Base-by-base conservation (phyloP, 2,329 filamentous ascomycete species). In the Pseudonectria foliicola region DNA sequence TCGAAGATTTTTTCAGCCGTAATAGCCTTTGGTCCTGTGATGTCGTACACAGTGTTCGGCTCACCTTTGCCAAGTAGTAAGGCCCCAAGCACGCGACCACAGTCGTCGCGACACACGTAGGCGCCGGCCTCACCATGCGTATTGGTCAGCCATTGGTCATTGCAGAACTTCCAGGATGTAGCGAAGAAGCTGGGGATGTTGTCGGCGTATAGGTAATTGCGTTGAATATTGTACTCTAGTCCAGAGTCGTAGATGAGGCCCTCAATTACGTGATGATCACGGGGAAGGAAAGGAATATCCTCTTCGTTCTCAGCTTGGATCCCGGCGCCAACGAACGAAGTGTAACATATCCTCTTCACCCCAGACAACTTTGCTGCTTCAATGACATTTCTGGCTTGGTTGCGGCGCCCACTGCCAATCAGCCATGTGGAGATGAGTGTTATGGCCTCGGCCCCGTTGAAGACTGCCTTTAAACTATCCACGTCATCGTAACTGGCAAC, bases 341-440 rank as follows among this genome's bases (percentile, higher is more conserved):
- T 51, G 12, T 51, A 51, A 29, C 48, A 51, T 7, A 51, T 33
- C 7, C 48, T 36, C 27, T 44, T 49, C 1, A 51, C 48, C 1
- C 44, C 46, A 4, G 44, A 49, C 6, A 18, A 35, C n/a, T 51
- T 51, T 3, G 48, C 48, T 11, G 48, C 44, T 4, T 51, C 38
- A 16, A 51, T 41, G 0, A 46, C 48, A 4, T 39, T 48, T 7
- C 38, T 40, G 0, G 48, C 48, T 7, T 51, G 48, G 2, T 36
- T 38, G 11, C 46, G 44, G 13, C 48, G 39, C 0, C 45, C 48
- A 16, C 48, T 40, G 2, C 48, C 48, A 4, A 51, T 48, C 5
- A 51, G 37, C 48, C 48, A 51, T 0, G 48, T 51, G 2, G 48
- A 51, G 12, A 51, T 46, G 13, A 51, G 25, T 3, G 48, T 46